Base-by-base conservation (phyloP, 352 stramenopile genomes). In the Phytopythium cucurbitacearum region DNA sequence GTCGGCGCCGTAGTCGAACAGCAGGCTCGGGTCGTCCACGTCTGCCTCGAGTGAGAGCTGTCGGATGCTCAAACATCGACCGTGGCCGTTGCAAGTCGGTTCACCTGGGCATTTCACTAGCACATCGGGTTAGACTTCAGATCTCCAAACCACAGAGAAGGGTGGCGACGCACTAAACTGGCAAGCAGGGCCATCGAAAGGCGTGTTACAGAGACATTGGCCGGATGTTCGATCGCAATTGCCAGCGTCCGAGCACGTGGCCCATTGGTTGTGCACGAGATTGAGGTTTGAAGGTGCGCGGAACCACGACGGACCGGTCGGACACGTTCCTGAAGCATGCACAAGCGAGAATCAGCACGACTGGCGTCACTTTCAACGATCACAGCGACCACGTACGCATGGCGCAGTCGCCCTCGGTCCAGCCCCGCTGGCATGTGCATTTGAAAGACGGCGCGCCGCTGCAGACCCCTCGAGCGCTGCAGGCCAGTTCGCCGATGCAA, bases 381-480 rank as follows among this genome's bases (percentile, higher is more conserved):
- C 9, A 41, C 7, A 28, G 44, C 5, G 11, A 5, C 34, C 21
- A 41, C 68, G 32, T 74, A 89, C 82, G 59, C 37, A 68, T 59
- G 0, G 77, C 86, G 39, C 83, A 93, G 51, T 91, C 83, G 46
- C 79, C 80, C 15, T 53, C 67, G 1, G 53, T 66, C 83, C 83
- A 93, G 0, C 80, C 80, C 15, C 66, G 59, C 36, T 86, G 71
- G 36, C 82, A 93, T 16, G 69, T 47, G 40, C 82, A 93, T 12
- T 64, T 65, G 42, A 69, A 90, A 0, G 76, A 80, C 21, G 82
- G 80, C 1, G 57, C 56, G 4, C 74, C 75, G 0, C 67, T 71
- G 57, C 82, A 93, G 45, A 80, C 82, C 4, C 82, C 80, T 37
- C 88, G 82, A 1, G 80, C 82, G 48, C 75, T 93, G 56, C 82